A percentile compares a stretch with the other conserved stretches of the same genome.
These are phyloP conservation scores for Tetrahymena malaccensis DNA, from an alignment of 73 alveolate species.

Conservation along the genomic window DNA sequence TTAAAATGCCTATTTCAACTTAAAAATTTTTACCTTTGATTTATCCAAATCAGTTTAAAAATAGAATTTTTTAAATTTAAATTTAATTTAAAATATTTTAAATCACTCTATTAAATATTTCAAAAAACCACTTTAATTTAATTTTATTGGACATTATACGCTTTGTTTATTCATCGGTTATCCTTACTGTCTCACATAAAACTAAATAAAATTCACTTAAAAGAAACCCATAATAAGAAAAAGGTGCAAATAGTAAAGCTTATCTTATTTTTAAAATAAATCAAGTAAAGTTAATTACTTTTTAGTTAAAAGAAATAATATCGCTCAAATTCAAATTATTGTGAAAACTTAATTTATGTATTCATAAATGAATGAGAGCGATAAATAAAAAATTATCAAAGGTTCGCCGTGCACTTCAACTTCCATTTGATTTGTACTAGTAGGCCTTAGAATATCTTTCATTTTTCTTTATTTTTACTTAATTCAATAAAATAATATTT, in stretches of 20 bases:
- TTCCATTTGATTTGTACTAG: not conserved
- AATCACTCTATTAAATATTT: no score
- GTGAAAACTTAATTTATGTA: not conserved
- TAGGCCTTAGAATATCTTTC: not conserved
- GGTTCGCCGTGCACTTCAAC: not conserved
- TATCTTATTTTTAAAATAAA: not conserved
- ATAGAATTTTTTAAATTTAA: no score
- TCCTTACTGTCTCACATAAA: not conserved
- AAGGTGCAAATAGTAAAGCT: not conserved
- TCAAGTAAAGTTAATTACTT: not conserved
- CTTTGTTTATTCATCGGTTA: not conserved
- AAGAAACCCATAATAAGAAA: not conserved
- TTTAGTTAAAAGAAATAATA: not conserved
- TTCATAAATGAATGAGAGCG: not conserved
- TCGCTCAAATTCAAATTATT: not conserved
- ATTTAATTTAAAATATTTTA: no score
- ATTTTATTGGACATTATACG: no score
- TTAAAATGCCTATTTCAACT: not conserved
- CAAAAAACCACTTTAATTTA: no score
- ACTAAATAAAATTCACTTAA: not conserved
- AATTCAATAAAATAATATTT: not conserved
- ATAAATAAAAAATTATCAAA: not conserved
- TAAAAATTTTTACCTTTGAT: not conserved
- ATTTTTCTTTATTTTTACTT: not conserved
- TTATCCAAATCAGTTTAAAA: no score